phyloP scores from a whole-genome alignment of 208 protist species.

The Leishmania mexicana region DNA sequence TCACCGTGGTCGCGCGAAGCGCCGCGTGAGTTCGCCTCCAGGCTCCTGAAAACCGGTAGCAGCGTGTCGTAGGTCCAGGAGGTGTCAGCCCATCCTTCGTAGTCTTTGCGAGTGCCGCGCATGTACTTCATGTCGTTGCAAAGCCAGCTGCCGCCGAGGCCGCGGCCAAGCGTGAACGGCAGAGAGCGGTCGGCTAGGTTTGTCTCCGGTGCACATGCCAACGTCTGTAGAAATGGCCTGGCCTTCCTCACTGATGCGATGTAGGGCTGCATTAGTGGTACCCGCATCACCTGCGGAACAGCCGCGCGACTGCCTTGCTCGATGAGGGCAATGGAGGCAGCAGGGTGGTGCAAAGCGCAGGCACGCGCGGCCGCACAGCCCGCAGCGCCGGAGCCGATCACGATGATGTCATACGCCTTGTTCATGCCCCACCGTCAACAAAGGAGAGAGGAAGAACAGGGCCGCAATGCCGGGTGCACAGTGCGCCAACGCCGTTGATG shows the following conservation, averaged over 20 bases:
- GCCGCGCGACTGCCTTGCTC: slow-evolving; percentile 45
- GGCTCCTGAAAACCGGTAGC: slow-evolving; percentile 46
- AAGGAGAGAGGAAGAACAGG: background rate
- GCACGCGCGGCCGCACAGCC: slow-evolving; percentile 65
- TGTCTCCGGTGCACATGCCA: slow-evolving; percentile 30
- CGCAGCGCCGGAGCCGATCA: slow-evolving; percentile 71
- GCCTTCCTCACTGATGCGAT: slow-evolving; percentile 34
- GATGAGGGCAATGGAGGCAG: slow-evolving; percentile 58
- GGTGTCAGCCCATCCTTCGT: slow-evolving; percentile 41
- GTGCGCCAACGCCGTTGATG: background rate
- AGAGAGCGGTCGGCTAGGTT: slow-evolving; percentile 49
- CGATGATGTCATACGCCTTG: slow-evolving; percentile 62
- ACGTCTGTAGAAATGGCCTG: slow-evolving; percentile 32
- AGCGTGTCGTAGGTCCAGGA: slow-evolving; percentile 60
- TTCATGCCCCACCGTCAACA: slow-evolving; percentile 9
- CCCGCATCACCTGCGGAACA: slow-evolving; percentile 41
- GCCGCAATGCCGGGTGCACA: background rate
- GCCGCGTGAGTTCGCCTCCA: slow-evolving; percentile 57
- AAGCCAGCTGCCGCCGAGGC: slow-evolving; percentile 61
- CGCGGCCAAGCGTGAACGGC: slow-evolving; percentile 41
- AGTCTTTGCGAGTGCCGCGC: slow-evolving; percentile 48
- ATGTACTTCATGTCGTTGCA: slow-evolving; percentile 74
- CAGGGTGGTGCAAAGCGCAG: slow-evolving; percentile 52
- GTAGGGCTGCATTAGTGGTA: slow-evolving; percentile 63
- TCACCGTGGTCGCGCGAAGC: slow-evolving; percentile 35